Conservation (phyloP, 2,329 filamentous ascomycete genomes). For the Xylaria sp. region DNA sequence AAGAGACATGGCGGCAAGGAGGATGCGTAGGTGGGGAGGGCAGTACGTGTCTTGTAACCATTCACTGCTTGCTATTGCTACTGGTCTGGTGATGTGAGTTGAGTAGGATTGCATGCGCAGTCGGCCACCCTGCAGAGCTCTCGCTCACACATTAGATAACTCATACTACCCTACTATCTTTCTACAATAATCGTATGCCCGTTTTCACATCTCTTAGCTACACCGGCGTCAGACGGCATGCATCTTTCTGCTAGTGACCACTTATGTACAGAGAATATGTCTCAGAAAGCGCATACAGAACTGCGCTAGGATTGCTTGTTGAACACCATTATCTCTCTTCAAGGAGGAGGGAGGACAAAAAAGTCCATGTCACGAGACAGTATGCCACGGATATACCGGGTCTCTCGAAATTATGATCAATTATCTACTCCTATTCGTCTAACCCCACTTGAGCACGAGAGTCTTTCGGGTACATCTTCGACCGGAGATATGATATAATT, state of each 20-base stretch:
- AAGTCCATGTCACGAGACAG: not conserved
- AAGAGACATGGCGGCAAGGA: not conserved
- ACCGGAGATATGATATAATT: no score
- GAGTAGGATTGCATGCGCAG: constrained; percentile 11
- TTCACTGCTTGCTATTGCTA: not conserved
- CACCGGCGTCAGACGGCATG: not conserved
- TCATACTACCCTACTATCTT: not conserved
- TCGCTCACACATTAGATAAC: not conserved
- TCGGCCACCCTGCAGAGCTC: not conserved
- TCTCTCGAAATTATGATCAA: not conserved
- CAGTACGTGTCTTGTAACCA: not conserved
- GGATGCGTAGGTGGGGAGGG: not conserved
- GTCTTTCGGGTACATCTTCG: not conserved
- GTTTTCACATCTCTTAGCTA: not conserved
- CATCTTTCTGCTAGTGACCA: not conserved
- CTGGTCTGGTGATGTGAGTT: not conserved
- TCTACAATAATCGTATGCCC: not conserved
- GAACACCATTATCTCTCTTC: not conserved
- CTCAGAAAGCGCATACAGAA: no score
- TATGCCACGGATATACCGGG: not conserved
- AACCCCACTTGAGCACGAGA: not conserved
- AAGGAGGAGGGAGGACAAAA: not conserved
- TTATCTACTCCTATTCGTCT: not conserved
- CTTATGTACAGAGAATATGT: not conserved
- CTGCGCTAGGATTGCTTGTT: not conserved